These are phyloP conservation scores for Fusarium avenaceum DNA, from an alignment of 2,329 filamentous ascomycete species.

Conservation along the genomic window DNA sequence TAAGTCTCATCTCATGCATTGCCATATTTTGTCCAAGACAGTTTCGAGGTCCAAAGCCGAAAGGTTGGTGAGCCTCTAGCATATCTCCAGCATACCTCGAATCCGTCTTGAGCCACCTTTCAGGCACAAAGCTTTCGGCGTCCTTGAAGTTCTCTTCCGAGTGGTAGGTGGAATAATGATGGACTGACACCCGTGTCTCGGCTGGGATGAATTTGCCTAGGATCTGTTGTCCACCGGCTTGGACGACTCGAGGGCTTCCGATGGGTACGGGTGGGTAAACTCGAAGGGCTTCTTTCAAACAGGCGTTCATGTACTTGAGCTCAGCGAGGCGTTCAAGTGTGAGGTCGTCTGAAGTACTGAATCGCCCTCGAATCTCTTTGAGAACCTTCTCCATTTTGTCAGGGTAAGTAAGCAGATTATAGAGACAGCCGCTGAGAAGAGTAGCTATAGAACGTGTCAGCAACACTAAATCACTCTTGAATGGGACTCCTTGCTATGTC, in stretches of 20 bases:
- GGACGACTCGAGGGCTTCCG: constrained; percentile 14
- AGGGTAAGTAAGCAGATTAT: not conserved
- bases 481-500: fast-evolving
- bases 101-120: constrained; percentile 25
- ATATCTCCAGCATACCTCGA: constrained; percentile 6
- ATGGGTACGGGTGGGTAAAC: constrained; percentile 17
- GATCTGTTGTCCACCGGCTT: constrained; percentile 5
- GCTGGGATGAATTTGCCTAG: constrained; percentile 16
- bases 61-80: constrained; percentile 19
- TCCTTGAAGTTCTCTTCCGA: constrained; percentile 23
- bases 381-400: constrained; percentile 13
- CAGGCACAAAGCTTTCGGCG: not conserved
- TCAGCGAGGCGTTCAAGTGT: not conserved
- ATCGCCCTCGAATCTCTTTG: not conserved
- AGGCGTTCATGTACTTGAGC: constrained; percentile 18
- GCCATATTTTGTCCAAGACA: constrained; percentile 25
- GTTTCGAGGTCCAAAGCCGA: constrained; percentile 4
- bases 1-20: constrained; percentile 29
- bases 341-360: not conserved
- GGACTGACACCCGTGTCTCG: constrained; percentile 5
- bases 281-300: constrained; percentile 2
- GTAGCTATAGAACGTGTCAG: not conserved
- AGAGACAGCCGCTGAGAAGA: constrained; percentile 5
- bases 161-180: constrained; percentile 25
- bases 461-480: not conserved